Conservation (phyloP, 2,329 filamentous ascomycete genomes). For the Pyrenophora graminea region DNA sequence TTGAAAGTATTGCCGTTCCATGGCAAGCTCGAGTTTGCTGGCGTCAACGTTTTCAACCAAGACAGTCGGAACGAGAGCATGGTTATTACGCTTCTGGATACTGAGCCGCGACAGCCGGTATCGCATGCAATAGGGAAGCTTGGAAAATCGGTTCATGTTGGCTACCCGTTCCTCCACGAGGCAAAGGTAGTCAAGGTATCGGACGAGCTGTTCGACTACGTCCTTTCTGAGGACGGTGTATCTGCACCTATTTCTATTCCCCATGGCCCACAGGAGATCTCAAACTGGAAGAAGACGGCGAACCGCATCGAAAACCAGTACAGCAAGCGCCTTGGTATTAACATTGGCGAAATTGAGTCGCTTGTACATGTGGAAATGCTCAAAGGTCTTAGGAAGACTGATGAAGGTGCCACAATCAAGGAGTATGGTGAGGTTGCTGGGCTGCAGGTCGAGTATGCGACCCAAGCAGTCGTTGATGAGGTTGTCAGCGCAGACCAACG, state of each 20-base stretch:
- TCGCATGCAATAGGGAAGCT: conserved; percentile 77
- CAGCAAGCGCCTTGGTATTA: conserved; percentile 86
- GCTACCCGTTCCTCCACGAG: conserved; percentile 94
- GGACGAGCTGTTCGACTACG: conserved; percentile 91
- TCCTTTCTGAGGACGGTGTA: conserved; percentile 66
- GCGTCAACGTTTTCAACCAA: conserved; percentile 91
- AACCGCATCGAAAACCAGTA: conserved; percentile 83
- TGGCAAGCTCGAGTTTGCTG: conserved; percentile 81
- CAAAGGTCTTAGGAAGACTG: conserved; percentile 86
- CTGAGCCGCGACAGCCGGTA: conserved; percentile 70
- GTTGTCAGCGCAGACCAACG: conserved; percentile 90
- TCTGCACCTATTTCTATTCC: conserved; percentile 67
- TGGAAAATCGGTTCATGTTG: conserved; percentile 84
- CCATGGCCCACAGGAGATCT: conserved; percentile 75
- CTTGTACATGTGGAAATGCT: conserved; percentile 92
- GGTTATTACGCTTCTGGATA: conserved; percentile 80
- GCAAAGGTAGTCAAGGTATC: conserved; percentile 87
- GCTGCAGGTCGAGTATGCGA: conserved; percentile 86
- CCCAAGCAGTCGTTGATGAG: conserved; percentile 86
- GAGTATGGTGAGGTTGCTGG: conserved; percentile 87
- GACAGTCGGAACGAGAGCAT: conserved; percentile 97
- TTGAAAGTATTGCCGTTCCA: conserved; percentile 83
- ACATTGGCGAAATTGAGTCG: conserved; percentile 84
- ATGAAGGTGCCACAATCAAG: conserved; percentile 88
- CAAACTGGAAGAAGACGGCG: conserved; percentile 83